A percentile compares a stretch with the other conserved stretches of the same genome.
Conservation (phyloP, 768 basidiomycete genomes). For the Leccinum boreale region DNA sequence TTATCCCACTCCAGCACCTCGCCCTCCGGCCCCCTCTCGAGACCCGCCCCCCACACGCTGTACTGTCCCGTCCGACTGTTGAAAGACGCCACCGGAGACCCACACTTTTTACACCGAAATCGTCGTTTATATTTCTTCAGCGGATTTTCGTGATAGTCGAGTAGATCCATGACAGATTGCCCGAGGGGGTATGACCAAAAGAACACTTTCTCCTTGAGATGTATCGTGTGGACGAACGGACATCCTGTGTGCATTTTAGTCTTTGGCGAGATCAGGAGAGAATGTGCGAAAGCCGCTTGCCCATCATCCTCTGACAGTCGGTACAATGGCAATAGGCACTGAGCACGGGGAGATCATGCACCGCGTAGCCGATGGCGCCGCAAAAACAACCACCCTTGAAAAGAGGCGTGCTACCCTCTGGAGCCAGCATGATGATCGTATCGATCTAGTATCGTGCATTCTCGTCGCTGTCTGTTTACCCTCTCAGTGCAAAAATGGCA, state of each 20-base stretch:
- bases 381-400: constrained; percentile 60
- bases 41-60: constrained; percentile 57
- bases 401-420: constrained; percentile 13
- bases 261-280: background rate
- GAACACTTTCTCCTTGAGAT: constrained; percentile 50
- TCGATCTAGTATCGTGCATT: background rate
- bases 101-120: constrained; percentile 61
- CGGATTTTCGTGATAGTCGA: constrained; percentile 48
- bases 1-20: constrained; percentile 50
- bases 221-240: constrained; percentile 61
- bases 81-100: constrained; percentile 48
- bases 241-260: constrained; percentile 24
- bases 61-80: constrained; percentile 46
- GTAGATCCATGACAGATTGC: constrained; percentile 30
- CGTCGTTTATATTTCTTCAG: constrained; percentile 59
- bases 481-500: too few species aligned
- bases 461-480: too few species aligned
- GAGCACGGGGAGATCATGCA: constrained; percentile 46
- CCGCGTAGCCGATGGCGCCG: constrained; percentile 44
- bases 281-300: constrained; percentile 30
- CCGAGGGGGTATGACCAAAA: constrained; percentile 40
- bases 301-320: constrained; percentile 59
- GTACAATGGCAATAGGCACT: constrained; percentile 72
- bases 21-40: constrained; percentile 52
- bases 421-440: constrained; percentile 7